A percentile compares a stretch with the other conserved stretches of the same genome.
Conservation (phyloP, 2,329 filamentous ascomycete species). For the Ilyonectria sp. region DNA sequence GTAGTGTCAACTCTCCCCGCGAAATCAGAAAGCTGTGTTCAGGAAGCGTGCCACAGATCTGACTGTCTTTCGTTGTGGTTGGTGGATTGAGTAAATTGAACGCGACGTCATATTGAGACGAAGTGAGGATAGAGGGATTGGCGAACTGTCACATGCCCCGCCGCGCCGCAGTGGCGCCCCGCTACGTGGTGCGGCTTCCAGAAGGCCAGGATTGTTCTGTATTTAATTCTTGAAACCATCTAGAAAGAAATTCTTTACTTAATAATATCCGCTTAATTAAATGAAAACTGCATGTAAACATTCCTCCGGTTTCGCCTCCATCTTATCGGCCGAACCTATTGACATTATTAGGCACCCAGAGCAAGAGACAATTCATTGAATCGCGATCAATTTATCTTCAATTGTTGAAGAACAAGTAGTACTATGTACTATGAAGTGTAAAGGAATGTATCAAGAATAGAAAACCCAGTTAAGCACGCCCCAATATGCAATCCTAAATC, state of each 20-base stretch:
- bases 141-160: conserved; percentile 13
- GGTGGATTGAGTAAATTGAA: background rate
- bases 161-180: background rate
- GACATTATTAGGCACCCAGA: background rate
- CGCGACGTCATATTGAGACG: background rate
- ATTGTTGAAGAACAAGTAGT: conserved; percentile 10
- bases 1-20: background rate
- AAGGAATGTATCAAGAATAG: conserved; percentile 29
- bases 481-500: conserved; percentile 17
- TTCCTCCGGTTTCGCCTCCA: background rate
- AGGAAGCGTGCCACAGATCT: background rate
- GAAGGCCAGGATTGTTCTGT: background rate
- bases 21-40: background rate
- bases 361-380: background rate
- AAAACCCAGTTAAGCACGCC: conserved; percentile 22
- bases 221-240: background rate
- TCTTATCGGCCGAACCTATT: background rate
- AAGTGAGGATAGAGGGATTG: background rate
- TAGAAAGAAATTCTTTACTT: background rate
- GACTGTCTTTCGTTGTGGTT: background rate
- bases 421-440: conserved; percentile 25
- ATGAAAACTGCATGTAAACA: background rate
- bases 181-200: background rate
- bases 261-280: background rate
- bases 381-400: conserved; percentile 14